These are phyloP conservation scores for Metschnikowia drakensbergensis DNA, from an alignment of 805 yeast species.

Conservation along the genomic window DNA sequence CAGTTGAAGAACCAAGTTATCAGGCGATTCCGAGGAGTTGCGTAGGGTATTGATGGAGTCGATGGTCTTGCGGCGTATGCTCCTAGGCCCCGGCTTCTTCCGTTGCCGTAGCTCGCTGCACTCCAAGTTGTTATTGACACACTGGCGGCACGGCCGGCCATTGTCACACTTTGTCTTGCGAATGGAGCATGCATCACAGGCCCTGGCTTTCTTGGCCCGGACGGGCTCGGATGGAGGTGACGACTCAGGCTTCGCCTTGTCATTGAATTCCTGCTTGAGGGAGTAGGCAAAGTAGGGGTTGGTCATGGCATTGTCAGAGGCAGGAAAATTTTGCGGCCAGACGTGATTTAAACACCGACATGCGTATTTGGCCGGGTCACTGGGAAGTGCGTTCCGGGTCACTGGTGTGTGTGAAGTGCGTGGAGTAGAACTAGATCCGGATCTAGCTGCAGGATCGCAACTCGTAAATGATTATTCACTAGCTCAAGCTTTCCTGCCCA, in stretches of 20 bases:
- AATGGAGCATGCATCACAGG: constrained; percentile 43
- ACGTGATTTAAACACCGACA: background rate
- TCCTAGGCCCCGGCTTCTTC: constrained; percentile 42
- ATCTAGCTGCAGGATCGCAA: background rate
- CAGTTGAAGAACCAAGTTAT: constrained; percentile 3
- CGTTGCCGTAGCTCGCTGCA: constrained; percentile 38
- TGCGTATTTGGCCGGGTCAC: constrained; percentile 6
- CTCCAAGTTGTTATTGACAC: constrained; percentile 31
- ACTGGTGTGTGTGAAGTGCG: constrained; percentile 5
- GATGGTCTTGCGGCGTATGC: constrained; percentile 31
- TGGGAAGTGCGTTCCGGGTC: constrained; percentile 4
- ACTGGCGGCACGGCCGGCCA: constrained; percentile 37
- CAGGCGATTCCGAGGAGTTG: constrained; percentile 8
- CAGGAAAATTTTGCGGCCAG: background rate
- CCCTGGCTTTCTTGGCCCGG: constrained; percentile 26
- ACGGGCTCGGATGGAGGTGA: constrained; percentile 4
- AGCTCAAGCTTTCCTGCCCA: background rate
- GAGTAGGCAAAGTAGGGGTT: constrained; percentile 17
- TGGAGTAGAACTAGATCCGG: constrained; percentile 1
- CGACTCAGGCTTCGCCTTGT: background rate
- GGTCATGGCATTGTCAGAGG: constrained; percentile 4
- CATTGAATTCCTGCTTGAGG: constrained; percentile 7
- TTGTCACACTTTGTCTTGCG: constrained; percentile 39
- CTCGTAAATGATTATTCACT: background rate
- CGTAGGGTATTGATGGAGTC: constrained; percentile 24